These are phyloP conservation scores for Phytophthora fragariae DNA, from an alignment of 352 stramenopile genomes.

Conservation along the genomic window DNA sequence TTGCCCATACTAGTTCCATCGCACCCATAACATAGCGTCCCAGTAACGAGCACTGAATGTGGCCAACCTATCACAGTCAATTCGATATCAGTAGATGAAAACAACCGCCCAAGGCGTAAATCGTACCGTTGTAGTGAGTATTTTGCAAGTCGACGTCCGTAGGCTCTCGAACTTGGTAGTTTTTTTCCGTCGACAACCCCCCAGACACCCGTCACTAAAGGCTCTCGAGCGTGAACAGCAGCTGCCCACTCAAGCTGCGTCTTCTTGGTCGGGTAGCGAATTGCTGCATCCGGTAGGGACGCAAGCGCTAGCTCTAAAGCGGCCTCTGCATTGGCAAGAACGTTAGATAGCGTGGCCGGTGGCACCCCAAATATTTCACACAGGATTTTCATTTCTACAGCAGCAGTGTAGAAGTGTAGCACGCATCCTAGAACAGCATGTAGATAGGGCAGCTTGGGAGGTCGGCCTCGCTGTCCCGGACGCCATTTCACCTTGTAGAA, in stretches of 20 bases:
- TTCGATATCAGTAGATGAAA: neutral
- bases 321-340: conserved; percentile 1
- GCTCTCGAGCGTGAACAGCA: neutral
- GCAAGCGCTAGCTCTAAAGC: conserved; percentile 2
- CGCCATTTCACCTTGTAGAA: conserved; percentile 9
- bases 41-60: neutral
- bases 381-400: conserved; percentile 11
- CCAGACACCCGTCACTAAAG: neutral
- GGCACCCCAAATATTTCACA: conserved; percentile 8
- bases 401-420: conserved; percentile 13
- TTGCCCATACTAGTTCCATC: conserved; percentile 5
- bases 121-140: conserved; percentile 2
- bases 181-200: conserved; percentile 12
- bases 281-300: neutral
- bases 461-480: neutral
- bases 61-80: neutral
- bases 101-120: neutral
- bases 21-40: neutral
- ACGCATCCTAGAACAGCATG: conserved; percentile 13
- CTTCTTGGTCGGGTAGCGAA: conserved; percentile 9
- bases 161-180: neutral
- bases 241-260: conserved; percentile 3
- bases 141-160: conserved; percentile 3
- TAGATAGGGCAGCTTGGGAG: neutral
- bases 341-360: neutral